These are phyloP conservation scores for Eucalyptus cladocalyx DNA, from an alignment of 345 rosid genomes.

Conservation along the genomic window DNA sequence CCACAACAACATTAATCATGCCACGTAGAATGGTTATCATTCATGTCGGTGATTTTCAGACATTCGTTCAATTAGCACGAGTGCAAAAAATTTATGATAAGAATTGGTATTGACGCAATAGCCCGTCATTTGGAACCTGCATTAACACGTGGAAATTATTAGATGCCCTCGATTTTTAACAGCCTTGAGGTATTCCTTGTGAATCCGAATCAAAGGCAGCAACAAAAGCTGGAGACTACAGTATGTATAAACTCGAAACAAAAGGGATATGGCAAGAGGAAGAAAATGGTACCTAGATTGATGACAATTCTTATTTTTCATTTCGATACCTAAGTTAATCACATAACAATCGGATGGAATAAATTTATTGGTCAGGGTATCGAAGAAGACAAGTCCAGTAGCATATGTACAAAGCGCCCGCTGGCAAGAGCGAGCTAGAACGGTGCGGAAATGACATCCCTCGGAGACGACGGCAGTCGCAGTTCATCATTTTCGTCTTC, in stretches of 20 bases:
- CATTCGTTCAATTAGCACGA: background rate
- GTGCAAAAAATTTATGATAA: too few relatives aligned
- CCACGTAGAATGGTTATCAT: accelerated
- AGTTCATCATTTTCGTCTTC: background rate
- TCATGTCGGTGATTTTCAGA: accelerated
- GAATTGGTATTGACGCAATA: too few relatives aligned
- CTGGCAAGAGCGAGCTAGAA: background rate
- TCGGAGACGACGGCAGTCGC: background rate
- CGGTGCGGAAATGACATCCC: conserved; percentile 15
- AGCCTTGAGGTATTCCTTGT: background rate
- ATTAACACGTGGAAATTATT: background rate
- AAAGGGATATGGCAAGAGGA: background rate
- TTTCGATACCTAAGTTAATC: background rate
- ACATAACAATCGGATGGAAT: background rate
- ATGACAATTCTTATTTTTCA: background rate
- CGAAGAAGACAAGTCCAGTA: background rate
- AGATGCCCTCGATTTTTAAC: background rate
- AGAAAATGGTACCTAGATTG: background rate
- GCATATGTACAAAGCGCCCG: background rate
- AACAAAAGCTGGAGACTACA: background rate
- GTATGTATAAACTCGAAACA: background rate
- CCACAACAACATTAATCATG: background rate
- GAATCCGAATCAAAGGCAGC: background rate
- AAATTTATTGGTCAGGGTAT: background rate
- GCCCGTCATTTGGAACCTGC: background rate